phyloP scores from a whole-genome alignment of 805 yeast species.

The Cyberlindnera maclurae region DNA sequence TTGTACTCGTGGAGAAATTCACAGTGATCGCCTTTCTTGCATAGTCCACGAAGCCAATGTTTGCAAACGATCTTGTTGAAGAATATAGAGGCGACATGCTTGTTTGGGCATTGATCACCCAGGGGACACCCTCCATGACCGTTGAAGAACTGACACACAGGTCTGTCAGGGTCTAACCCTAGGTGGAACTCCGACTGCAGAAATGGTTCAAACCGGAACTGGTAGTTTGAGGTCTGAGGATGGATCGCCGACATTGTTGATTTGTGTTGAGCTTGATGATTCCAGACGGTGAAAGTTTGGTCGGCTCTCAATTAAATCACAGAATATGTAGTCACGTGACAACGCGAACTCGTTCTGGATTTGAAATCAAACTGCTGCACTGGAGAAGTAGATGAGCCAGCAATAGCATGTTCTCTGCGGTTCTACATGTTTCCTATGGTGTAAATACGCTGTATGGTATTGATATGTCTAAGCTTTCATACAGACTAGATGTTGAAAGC shows the following conservation, averaged over 20 bases:
- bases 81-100: constrained; percentile 66
- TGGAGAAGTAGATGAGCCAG: no score
- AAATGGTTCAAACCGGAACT: constrained; percentile 74
- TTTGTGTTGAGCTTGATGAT: not conserved
- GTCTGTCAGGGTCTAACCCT: constrained; percentile 83
- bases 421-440: no score
- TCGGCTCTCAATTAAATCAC: no score
- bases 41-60: constrained; percentile 96
- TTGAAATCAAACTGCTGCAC: constrained; percentile 2
- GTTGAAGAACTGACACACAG: constrained; percentile 68
- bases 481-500: constrained; percentile 44
- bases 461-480: no score
- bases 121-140: constrained; percentile 74
- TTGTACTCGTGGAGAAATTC: constrained; percentile 95
- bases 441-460: no score
- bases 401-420: no score
- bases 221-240: constrained; percentile 33
- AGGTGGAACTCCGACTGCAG: constrained; percentile 73
- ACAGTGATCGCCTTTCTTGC: constrained; percentile 94
- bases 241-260: constrained; percentile 30
- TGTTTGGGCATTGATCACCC: constrained; percentile 79
- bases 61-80: constrained; percentile 86
- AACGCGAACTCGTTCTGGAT: constrained; percentile 10
- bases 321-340: no score
- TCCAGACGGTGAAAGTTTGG: not conserved